Conservation (phyloP, 345 rosid genomes). For the Populus deltoides region DNA sequence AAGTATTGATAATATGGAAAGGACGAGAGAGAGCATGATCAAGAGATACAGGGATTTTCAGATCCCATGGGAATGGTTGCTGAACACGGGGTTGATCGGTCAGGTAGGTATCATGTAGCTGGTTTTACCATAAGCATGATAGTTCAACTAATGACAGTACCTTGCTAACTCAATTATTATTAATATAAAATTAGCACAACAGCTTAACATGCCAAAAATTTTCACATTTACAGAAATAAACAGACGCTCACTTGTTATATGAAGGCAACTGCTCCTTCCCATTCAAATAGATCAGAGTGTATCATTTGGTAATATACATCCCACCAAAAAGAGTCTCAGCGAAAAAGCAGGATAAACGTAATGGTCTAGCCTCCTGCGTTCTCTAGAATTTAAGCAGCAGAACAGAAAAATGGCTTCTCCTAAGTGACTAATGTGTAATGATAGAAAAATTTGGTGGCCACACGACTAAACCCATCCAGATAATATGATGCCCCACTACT, state of each 20-base stretch:
- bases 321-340: neutral
- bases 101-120: conserved; percentile 59
- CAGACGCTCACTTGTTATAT: neutral
- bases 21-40: conserved; percentile 51
- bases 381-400: neutral
- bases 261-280: neutral
- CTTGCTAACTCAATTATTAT: conserved; percentile 9
- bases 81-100: conserved; percentile 68
- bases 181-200: neutral
- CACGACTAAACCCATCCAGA: neutral
- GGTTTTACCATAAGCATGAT: conserved; percentile 11
- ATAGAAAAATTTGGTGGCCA: neutral
- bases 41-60: conserved; percentile 78
- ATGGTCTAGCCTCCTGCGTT: neutral
- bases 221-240: neutral
- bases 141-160: neutral
- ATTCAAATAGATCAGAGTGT: neutral
- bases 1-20: conserved; percentile 57
- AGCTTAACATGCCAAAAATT: neutral
- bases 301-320: neutral
- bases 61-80: conserved; percentile 97
- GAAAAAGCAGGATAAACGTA: neutral
- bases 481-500: neutral
- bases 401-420: neutral
- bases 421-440: no score